Evolutionary conservation across 441 rosid species (phyloP), one percentile per base, ranked within the genome.

Genomic region (Populus hybrid): DNA sequence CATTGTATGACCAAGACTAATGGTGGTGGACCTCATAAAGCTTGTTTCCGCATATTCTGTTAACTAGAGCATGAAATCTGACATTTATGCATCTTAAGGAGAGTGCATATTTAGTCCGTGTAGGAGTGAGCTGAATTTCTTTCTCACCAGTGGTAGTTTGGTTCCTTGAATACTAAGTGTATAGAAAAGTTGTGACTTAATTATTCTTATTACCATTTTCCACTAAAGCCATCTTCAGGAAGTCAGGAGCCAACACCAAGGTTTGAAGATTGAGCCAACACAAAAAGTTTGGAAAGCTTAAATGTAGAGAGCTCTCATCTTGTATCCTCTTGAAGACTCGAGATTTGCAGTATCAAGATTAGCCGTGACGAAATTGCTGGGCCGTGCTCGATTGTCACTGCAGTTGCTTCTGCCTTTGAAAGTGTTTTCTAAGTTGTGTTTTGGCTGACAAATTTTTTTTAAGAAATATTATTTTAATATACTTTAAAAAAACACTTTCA

Each of bases 1-100:
- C 74, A 63, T 38, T 50, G 35, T 46, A 34, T 42, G 8, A 24
- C 73, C 64, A 36, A 34, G 70, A 75, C 18, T 32, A 34, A 42
- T 67, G 50, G 69, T 42, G 59, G 66, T 76, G 57, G 69, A 73
- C 40, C 57, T 57, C 64, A 18, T 64, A 23, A 46, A 57, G 42
- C 69, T 35, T 38, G 18, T 1, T 4, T 28, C 16, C 72, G 11
- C 40, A 36, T 36, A 12, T 32, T 18, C 66, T 42, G 10, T 36
- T 21, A 65, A 40, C 38, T 30, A 7, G 42, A 57, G 68, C 73
- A 21, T 42, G 70, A 36, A 76, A 63, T 59, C 12, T 66, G 65
- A 32, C 71, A 0, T 67, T 3, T 42, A 24, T 40, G 63, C 18
- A 35, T 71, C 0, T 75, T 67, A 42, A 9, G 18, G 53, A 38